Evolutionary conservation across 2,329 filamentous ascomycete species (phyloP), one percentile per base, ranked within the genome.

Genomic region (Fusarium drepaniforme): DNA sequence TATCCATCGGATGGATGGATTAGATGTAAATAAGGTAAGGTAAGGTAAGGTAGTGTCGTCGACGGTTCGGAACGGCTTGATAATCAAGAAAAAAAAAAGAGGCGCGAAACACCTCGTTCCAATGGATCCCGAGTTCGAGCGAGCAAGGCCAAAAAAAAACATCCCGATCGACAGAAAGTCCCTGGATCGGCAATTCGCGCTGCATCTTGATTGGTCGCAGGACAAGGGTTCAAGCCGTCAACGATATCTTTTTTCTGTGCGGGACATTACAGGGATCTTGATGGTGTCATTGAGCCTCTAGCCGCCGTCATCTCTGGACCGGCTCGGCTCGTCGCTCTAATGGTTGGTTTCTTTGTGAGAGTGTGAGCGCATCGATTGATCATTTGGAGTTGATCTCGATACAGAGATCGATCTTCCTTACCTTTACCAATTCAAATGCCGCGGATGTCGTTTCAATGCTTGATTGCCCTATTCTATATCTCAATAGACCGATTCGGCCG

Each of bases 221-320:
- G 46, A 42, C 11, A 59, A 62, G 33, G 33, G 25, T 74, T 75
- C 64, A 66, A 73, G 64, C 65, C 67, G 73, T 75, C 73, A 75
- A 74, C 70, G 73, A 75, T 75, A 74, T 75, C 62, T 64, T 42
- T 57, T 33, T 23, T 66, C 13, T n/a, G 25, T 25, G 57, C 21
- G 37, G 49, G 64, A 57, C 46, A 67, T 40, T 23, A 65, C 66
- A 75, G 70, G 77, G 75, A 60, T 77, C 21, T 40, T 66, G 53
- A 77, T 77, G 75, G 72, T 78, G 72, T 75, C 70, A 76, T 78
- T 44, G 60, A 67, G 56, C 58, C 30, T 58, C 30, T 18, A 51
- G 38, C 25, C 28, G 3, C 72, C 51, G 70, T 66, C 67, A 62
- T 73, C 25, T 73, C 25, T 42, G 21, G 35, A 25, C 33, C 30